phyloP scores from a whole-genome alignment of 1,284 basidiomycete genomes.

The Phylloboletellus chloephorus region DNA sequence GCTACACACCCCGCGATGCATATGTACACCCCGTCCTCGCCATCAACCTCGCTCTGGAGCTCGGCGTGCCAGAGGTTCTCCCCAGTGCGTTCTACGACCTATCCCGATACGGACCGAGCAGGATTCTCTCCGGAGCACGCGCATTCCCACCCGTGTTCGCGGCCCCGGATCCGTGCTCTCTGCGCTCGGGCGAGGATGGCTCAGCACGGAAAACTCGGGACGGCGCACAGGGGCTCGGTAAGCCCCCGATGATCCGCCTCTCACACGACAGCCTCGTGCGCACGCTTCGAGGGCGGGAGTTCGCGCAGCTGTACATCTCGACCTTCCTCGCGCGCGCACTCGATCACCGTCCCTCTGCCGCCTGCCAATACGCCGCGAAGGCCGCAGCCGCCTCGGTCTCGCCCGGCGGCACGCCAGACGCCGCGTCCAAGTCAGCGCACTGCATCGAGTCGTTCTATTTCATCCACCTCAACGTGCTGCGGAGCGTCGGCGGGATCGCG shows the following conservation, averaged over 20 bases:
- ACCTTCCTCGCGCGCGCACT: conserved; percentile 56
- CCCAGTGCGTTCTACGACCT: conserved; percentile 69
- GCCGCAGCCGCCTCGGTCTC: conserved; percentile 2
- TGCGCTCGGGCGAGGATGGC: not conserved
- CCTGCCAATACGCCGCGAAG: conserved; percentile 40
- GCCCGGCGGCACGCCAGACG: not conserved
- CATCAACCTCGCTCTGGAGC: conserved; percentile 62
- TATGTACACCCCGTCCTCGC: conserved; percentile 55
- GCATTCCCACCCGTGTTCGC: conserved; percentile 24
- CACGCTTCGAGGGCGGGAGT: conserved; percentile 58
- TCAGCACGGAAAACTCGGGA: not conserved
- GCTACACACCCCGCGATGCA: conserved; percentile 44
- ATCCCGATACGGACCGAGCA: conserved; percentile 63
- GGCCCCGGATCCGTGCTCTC: conserved; percentile 22
- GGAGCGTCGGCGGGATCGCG: conserved; percentile 63
- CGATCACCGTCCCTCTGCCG: conserved; percentile 43
- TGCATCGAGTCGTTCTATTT: conserved; percentile 70
- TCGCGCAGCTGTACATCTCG: conserved; percentile 56
- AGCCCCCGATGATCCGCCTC: conserved; percentile 30
- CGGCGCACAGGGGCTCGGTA: not conserved
- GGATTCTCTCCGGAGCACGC: conserved; percentile 50
- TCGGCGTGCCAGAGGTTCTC: conserved; percentile 50
- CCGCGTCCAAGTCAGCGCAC: conserved; percentile 17
- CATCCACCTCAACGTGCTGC: conserved; percentile 64
- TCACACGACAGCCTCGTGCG: conserved; percentile 43